These are phyloP conservation scores for Alternaria sp. DNA, from an alignment of 2,329 filamentous ascomycete genomes.

Conservation along the genomic window DNA sequence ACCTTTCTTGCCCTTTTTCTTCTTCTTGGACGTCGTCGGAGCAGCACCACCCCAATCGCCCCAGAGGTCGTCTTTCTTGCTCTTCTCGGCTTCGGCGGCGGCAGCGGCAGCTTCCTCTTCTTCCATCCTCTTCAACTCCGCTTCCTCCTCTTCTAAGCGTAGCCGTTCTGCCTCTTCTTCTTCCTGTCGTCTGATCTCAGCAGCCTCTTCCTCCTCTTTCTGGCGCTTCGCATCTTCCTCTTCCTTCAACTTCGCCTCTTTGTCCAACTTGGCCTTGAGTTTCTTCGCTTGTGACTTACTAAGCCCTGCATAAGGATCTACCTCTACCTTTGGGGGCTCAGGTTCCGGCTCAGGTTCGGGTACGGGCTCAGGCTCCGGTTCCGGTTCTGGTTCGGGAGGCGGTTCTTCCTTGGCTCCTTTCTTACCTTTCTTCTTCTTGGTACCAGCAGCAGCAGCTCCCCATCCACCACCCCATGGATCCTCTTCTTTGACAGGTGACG, in stretches of 20 bases:
- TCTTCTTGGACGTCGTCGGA: conserved; percentile 39
- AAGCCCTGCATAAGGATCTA: conserved; percentile 41
- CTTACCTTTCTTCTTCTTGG: conserved; percentile 45
- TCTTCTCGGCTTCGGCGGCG: conserved; percentile 32
- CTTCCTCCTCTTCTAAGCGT: conserved; percentile 34
- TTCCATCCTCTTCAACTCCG: conserved; percentile 31
- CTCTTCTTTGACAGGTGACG: conserved; percentile 42
- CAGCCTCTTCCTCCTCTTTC: conserved; percentile 33
- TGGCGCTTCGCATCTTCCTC: conserved; percentile 26
- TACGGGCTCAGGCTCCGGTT: conserved; percentile 24
- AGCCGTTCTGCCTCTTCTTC: conserved; percentile 41
- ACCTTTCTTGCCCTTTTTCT: conserved; percentile 45
- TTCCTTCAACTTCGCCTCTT: conserved; percentile 30
- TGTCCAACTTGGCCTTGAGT: conserved; percentile 49
- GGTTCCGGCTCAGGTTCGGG: conserved; percentile 11
- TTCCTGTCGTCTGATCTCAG: conserved; percentile 28
- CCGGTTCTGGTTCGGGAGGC: conserved; percentile 23
- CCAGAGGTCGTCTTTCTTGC: conserved; percentile 49
- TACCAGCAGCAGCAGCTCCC: conserved; percentile 22
- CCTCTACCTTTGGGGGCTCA: conserved; percentile 53
- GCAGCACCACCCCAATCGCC: conserved; percentile 40
- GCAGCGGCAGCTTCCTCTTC: conserved; percentile 38
- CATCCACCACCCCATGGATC: conserved; percentile 41
- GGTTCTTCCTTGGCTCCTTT: conserved; percentile 31
- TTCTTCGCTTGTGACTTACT: conserved; percentile 43